phyloP scores from a whole-genome alignment of 805 yeast species.

The Torulaspora delbrueckii region DNA sequence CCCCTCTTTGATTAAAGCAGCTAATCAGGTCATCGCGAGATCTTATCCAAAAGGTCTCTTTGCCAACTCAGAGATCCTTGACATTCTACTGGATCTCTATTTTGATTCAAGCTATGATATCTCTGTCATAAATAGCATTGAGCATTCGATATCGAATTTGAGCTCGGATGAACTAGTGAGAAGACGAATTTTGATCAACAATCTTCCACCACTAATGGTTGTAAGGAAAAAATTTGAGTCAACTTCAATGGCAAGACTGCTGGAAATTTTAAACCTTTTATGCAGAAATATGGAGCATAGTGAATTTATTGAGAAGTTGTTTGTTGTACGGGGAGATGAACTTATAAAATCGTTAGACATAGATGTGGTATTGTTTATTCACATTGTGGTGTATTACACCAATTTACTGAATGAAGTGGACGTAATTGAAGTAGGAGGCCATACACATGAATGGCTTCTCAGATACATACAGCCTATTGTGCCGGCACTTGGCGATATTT shows the following conservation, averaged over 20 bases:
- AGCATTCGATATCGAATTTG: constrained; percentile 17
- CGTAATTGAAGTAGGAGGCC: neutral
- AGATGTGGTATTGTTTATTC: constrained; percentile 27
- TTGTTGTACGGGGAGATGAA: constrained; percentile 16
- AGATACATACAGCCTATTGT: constrained; percentile 13
- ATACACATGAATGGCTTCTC: constrained; percentile 17
- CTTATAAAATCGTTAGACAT: constrained; percentile 10
- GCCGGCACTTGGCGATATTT: constrained; percentile 20
- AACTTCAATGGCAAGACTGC: constrained; percentile 19
- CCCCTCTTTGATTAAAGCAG: constrained; percentile 18
- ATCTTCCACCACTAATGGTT: constrained; percentile 15
- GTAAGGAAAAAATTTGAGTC: constrained; percentile 18
- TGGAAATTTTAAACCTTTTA: constrained; percentile 19
- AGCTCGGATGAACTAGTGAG: constrained; percentile 22
- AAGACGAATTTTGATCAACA: constrained; percentile 22
- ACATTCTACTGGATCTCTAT: constrained; percentile 19
- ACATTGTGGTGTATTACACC: constrained; percentile 22
- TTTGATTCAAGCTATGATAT: constrained; percentile 23
- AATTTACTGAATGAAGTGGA: constrained; percentile 10
- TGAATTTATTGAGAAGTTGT: constrained; percentile 22
- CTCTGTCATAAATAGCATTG: constrained; percentile 24
- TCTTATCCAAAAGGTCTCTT: constrained; percentile 29
- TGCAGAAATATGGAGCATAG: constrained; percentile 10
- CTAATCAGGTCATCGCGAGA: constrained; percentile 26
- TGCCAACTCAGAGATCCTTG: constrained; percentile 21